These are phyloP conservation scores for Helichrysum umbraculigerum DNA, from an alignment of 129 eudicot species.

Conservation along the genomic window DNA sequence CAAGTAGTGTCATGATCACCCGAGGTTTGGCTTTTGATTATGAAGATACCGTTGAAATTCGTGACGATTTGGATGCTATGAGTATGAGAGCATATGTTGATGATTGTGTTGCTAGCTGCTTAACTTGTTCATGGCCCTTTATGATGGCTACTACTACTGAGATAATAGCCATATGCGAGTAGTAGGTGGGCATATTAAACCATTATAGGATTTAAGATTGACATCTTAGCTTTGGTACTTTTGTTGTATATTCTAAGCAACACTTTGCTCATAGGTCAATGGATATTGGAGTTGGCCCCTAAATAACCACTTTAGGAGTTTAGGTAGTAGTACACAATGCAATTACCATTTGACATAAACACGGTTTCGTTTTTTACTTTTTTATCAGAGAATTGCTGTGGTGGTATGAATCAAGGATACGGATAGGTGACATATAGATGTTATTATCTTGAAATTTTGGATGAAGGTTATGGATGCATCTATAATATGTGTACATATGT, in stretches of 20 bases:
- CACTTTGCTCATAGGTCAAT: not conserved
- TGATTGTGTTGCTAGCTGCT: not conserved
- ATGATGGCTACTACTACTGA: not conserved
- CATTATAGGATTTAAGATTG: not conserved
- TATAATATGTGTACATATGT: not conserved
- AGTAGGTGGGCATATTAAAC: not conserved
- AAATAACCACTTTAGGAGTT: not conserved
- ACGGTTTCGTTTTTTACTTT: no score
- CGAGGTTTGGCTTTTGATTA: not conserved
- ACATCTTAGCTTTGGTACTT: no score
- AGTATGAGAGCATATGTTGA: not conserved
- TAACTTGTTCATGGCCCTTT: not conserved
- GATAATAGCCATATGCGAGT: not conserved
- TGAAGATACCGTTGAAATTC: not conserved
- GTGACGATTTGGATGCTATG: not conserved
- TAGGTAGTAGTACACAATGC: not conserved
- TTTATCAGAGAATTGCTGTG: not conserved
- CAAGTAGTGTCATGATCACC: not conserved
- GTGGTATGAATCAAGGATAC: not conserved
- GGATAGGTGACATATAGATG: not conserved
- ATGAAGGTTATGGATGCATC: not conserved
- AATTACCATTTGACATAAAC: not conserved
- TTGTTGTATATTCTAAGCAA: not conserved
- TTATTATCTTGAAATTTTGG: not conserved
- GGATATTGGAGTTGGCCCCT: not conserved